These are phyloP conservation scores for Trypanosoma congolense DNA, from an alignment of 208 protist species.

Conservation along the genomic window DNA sequence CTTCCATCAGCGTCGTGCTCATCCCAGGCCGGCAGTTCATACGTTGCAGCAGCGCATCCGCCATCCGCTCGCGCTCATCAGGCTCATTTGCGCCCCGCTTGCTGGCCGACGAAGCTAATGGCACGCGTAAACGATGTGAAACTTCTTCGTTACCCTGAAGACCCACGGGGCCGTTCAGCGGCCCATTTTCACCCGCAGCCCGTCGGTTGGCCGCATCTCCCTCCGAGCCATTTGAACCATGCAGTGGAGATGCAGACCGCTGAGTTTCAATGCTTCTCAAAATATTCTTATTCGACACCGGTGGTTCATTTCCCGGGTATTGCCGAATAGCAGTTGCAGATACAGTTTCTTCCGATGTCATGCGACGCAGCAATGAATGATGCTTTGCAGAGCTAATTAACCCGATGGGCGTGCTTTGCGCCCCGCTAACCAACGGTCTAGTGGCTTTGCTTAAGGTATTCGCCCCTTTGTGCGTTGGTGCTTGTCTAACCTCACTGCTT, in stretches of 20 bases:
- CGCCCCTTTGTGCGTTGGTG: too few relatives aligned
- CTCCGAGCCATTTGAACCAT: neutral
- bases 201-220: neutral
- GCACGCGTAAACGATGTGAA: neutral
- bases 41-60: conserved; percentile 34
- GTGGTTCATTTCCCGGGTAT: neutral
- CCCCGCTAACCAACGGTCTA: neutral
- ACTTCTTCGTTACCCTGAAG: neutral
- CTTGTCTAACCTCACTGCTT: too few relatives aligned
- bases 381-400: neutral
- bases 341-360: neutral
- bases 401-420: neutral
- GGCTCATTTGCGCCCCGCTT: neutral
- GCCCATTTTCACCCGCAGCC: neutral
- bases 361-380: neutral
- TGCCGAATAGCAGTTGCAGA: neutral
- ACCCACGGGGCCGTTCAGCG: neutral
- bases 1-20: conserved; percentile 53
- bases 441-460: neutral
- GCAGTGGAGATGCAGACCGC: neutral
- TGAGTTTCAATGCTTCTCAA: neutral
- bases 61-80: conserved; percentile 29
- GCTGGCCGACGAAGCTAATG: neutral
- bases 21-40: conserved; percentile 23
- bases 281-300: neutral